Conservation (phyloP, 1,284 basidiomycete genomes). For the Dichomitus squalens region DNA sequence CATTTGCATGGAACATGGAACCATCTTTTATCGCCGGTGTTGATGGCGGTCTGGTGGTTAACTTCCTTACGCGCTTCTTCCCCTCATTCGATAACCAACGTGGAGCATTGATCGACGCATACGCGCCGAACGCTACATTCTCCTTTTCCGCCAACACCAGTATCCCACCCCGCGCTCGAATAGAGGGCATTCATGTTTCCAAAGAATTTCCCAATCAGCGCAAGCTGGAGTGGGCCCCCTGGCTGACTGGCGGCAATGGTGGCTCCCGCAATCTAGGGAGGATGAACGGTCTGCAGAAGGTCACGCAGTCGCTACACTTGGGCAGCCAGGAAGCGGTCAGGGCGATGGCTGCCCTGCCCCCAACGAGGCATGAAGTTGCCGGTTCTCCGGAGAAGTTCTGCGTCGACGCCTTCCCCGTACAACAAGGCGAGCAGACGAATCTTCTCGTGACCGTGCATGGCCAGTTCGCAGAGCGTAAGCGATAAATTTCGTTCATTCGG, state of each 20-base stretch:
- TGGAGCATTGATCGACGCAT: slow-evolving; percentile 68
- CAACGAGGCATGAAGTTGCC: slow-evolving; percentile 80
- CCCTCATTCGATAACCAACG: slow-evolving; percentile 82
- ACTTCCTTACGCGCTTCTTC: slow-evolving; percentile 85
- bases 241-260: slow-evolving; percentile 55
- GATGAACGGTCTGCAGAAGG: slow-evolving; percentile 62
- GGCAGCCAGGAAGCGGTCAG: slow-evolving; percentile 71
- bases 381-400: slow-evolving; percentile 81
- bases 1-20: slow-evolving; percentile 75
- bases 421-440: slow-evolving; percentile 58
- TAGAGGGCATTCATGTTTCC: slow-evolving; percentile 63
- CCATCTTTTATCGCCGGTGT: slow-evolving; percentile 79
- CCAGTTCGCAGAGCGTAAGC: slow-evolving; percentile 87
- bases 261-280: slow-evolving; percentile 81
- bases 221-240: slow-evolving; percentile 74
- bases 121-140: slow-evolving; percentile 85
- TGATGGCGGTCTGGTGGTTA: slow-evolving; percentile 65
- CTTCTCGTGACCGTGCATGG: slow-evolving; percentile 90
- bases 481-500: neutral
- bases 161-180: slow-evolving; percentile 73
- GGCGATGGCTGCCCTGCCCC: slow-evolving; percentile 67
- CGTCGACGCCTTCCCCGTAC: slow-evolving; percentile 86
- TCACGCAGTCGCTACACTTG: slow-evolving; percentile 72
- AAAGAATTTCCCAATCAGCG: slow-evolving; percentile 78
- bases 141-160: slow-evolving; percentile 85